Evolutionary conservation across 164 flowering plant species (phyloP).

Genomic region (Brasenia schreberi): DNA sequence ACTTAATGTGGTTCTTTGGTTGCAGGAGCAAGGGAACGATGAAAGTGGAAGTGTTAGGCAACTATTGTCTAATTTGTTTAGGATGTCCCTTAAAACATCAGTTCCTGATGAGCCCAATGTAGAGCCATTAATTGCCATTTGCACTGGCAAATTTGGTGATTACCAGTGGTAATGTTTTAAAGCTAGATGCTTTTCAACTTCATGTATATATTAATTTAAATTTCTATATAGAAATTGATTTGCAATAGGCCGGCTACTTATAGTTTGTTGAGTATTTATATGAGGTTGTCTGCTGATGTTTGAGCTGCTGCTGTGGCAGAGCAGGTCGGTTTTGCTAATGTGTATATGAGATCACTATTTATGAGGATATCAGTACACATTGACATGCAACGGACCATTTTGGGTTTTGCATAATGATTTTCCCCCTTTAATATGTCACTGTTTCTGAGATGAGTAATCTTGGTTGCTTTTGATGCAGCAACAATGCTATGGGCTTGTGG

Average conservation of each 20-base stretch:
- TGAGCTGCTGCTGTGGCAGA: too few species aligned
- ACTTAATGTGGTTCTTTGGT: not conserved
- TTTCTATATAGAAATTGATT: not conserved
- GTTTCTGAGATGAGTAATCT: not conserved
- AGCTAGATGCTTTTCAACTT: not conserved
- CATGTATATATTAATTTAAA: not conserved
- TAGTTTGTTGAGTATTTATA: not conserved
- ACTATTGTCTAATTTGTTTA: conserved; percentile 46
- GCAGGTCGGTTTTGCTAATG: too few species aligned
- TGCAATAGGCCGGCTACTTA: not conserved
- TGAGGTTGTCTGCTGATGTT: too few species aligned
- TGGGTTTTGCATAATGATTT: not conserved
- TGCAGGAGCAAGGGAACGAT: conserved; percentile 30
- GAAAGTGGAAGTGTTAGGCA: conserved; percentile 45
- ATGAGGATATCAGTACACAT: too few species aligned
- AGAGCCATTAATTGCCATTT: conserved; percentile 51
- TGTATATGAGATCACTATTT: too few species aligned
- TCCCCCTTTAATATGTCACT: not conserved
- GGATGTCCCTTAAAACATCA: conserved; percentile 37
- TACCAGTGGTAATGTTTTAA: conserved; percentile 57
- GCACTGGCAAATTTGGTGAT: conserved; percentile 65
- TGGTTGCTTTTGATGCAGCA: conserved; percentile 29
- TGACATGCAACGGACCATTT: not conserved
- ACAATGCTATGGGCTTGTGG: conserved; percentile 88
- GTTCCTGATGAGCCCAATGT: conserved; percentile 45